These are phyloP conservation scores for Penicillium sp. DNA, from an alignment of 2,329 filamentous ascomycete genomes.

Conservation along the genomic window DNA sequence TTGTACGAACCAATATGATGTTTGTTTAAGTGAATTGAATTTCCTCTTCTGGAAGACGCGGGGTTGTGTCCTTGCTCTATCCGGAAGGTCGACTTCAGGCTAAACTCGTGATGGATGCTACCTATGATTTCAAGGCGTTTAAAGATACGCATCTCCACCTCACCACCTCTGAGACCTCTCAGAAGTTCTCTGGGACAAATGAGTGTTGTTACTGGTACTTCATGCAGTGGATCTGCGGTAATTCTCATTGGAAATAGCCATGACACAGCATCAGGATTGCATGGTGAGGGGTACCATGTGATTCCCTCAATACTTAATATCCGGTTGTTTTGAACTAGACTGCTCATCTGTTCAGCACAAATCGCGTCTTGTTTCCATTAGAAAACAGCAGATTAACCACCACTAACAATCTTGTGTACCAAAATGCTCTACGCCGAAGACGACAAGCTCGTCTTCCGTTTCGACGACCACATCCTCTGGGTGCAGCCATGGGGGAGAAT, in stretches of 20 bases:
- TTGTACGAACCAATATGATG: not conserved
- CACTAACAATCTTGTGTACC: not conserved
- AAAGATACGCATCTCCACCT: conserved; percentile 5
- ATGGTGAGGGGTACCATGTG: conserved; percentile 8
- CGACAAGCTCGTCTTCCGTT: conserved; percentile 37
- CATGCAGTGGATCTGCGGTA: not conserved
- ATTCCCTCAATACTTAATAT: conserved; percentile 3
- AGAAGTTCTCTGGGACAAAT: conserved; percentile 1
- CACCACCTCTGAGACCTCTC: not conserved
- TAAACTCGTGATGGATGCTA: not conserved
- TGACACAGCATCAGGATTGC: conserved; percentile 1
- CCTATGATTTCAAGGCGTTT: conserved; percentile 9
- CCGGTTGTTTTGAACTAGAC: not conserved
- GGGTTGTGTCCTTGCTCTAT: not conserved
- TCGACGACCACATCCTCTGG: conserved; percentile 41
- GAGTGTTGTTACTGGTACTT: not conserved
- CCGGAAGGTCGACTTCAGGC: conserved; percentile 2
- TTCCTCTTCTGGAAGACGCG: not conserved
- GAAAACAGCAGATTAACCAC: not conserved
- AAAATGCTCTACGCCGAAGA: conserved; percentile 38
- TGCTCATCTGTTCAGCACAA: not conserved
- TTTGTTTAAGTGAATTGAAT: no score
- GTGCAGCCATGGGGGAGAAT: conserved; percentile 43
- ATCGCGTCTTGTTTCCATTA: not conserved
- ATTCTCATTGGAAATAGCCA: conserved; percentile 1